These are phyloP conservation scores for Solanum verrucosum DNA, from an alignment of 257 asterid species.

Conservation along the genomic window DNA sequence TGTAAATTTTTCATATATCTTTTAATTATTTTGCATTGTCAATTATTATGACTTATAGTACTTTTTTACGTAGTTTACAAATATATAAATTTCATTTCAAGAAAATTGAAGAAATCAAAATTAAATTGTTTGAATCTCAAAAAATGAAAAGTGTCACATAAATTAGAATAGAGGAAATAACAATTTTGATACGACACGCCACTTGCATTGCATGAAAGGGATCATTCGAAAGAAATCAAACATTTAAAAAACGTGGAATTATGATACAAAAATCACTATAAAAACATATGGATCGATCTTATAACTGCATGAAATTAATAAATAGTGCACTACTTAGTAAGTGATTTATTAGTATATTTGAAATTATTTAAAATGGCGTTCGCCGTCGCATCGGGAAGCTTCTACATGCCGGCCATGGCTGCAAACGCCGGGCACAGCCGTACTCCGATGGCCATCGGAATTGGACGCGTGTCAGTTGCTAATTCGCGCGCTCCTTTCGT, in stretches of 20 bases:
- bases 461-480: constrained; percentile 46
- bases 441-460: constrained; percentile 37
- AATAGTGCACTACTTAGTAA: not conserved
- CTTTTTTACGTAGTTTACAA: too few relatives aligned
- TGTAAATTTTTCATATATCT: too few relatives aligned
- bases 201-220: not conserved
- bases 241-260: not conserved
- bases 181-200: not conserved
- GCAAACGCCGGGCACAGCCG: constrained; percentile 18
- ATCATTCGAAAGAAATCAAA: not conserved
- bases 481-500: constrained; percentile 51
- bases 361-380: constrained; percentile 42
- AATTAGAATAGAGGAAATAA: not conserved
- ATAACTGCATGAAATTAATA: not conserved
- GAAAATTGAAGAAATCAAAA: too few relatives aligned
- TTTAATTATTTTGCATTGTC: not conserved
- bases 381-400: constrained; percentile 60
- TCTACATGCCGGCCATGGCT: constrained; percentile 54
- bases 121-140: accelerated
- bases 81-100: too few relatives aligned
- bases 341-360: not conserved
- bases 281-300: not conserved
- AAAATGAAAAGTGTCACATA: too few relatives aligned
- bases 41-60: not conserved
- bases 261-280: not conserved